Evolutionary conservation across 805 yeast species (phyloP).

Genomic region (Debaryomyces prosopidis): DNA sequence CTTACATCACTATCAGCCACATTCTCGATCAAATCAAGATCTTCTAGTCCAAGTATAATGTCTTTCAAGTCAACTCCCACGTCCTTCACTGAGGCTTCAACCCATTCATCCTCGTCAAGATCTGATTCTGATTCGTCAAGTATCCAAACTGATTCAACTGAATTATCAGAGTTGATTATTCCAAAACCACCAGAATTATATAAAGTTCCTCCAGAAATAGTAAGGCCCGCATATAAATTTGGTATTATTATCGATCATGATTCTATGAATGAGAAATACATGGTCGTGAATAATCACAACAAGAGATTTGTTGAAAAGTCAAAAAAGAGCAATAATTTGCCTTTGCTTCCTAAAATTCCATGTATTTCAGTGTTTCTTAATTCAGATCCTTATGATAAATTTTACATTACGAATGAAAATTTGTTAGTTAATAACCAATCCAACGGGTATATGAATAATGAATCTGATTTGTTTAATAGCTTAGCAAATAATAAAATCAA

Average conservation of each 20-base stretch:
- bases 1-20: conserved; percentile 36
- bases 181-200: conserved; percentile 38
- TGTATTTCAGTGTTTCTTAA: conserved; percentile 31
- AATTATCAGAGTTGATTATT: conserved; percentile 3
- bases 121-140: conserved; percentile 27
- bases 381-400: conserved; percentile 28
- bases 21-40: conserved; percentile 29
- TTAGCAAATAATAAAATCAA: conserved; percentile 11
- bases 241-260: conserved; percentile 47
- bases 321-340: conserved; percentile 10
- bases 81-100: conserved; percentile 35
- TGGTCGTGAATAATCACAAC: conserved; percentile 16
- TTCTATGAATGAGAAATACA: conserved; percentile 32
- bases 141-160: conserved; percentile 4
- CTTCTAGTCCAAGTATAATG: conserved; percentile 39
- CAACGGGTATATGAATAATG: conserved; percentile 6
- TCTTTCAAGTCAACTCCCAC: conserved; percentile 39
- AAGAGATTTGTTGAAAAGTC: neutral
- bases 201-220: conserved; percentile 44
- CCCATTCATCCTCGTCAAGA: conserved; percentile 24
- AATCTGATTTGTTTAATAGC: conserved; percentile 2
- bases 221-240: conserved; percentile 47
- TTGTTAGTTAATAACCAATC: conserved; percentile 13
- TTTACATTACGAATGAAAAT: conserved; percentile 34
- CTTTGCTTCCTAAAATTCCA: conserved; percentile 27